Percentiles rank a stretch among this genome's conserved stretches.
Conservation (phyloP, 768 basidiomycete genomes). For the Flagelloscypha sp. region DNA sequence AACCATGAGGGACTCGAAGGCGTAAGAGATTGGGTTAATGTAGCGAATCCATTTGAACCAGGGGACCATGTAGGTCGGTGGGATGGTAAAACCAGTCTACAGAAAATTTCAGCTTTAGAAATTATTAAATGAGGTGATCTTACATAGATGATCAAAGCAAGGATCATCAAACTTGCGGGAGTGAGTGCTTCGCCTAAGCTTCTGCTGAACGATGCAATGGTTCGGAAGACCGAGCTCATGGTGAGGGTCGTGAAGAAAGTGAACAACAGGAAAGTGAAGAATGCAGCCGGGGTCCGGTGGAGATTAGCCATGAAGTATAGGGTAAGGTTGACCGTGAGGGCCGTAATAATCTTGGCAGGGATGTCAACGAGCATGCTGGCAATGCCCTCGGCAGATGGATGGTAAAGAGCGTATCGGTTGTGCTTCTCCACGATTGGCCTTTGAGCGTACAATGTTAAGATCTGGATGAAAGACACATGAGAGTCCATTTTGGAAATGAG, state of each 20-base stretch:
- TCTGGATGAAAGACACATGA: conserved; percentile 10
- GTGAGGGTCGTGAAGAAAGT: conserved; percentile 16
- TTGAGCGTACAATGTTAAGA: conserved; percentile 19
- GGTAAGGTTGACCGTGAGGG: conserved; percentile 24
- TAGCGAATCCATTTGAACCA: conserved; percentile 27
- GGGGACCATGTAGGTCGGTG: conserved; percentile 20
- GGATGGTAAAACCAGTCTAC: conserved; percentile 33
- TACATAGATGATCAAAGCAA: conserved; percentile 33
- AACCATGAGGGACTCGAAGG: conserved; percentile 34
- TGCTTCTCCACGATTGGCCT: conserved; percentile 35
- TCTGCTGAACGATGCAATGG: conserved; percentile 25
- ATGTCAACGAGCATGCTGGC: conserved; percentile 31
- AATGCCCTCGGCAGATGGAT: conserved; percentile 30
- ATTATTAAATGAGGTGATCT: no score
- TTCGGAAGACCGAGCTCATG: conserved; percentile 29
- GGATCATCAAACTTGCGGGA: conserved; percentile 22
- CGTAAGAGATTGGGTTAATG: conserved; percentile 36
- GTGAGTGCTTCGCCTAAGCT: conserved; percentile 25
- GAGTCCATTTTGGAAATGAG: neutral
- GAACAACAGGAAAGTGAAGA: conserved; percentile 33
- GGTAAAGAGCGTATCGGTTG: conserved; percentile 31
- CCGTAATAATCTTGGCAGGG: conserved; percentile 19
- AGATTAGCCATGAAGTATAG: conserved; percentile 38
- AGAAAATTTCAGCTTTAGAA: no score
- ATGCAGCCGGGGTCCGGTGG: conserved; percentile 25